A percentile compares a stretch with the other conserved stretches of the same genome.
Conservation (phyloP, 331 rosid genomes). For the Malus hybrid region DNA sequence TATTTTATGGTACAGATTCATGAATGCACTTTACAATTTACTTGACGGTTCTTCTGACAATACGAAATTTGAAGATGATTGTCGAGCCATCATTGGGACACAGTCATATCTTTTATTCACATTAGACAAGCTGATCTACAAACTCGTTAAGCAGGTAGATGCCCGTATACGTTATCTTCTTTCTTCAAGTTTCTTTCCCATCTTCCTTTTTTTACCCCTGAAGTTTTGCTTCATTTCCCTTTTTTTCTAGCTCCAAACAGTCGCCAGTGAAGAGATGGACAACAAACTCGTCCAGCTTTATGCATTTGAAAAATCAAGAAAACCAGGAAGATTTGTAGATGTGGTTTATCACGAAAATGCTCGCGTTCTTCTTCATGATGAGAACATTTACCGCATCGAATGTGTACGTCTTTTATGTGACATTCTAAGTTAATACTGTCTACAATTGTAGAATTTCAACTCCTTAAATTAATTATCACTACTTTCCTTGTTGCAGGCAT, state of each 20-base stretch:
- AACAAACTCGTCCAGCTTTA: slow-evolving; percentile 84
- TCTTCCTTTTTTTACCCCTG: slow-evolving; percentile 7
- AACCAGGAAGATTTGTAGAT: slow-evolving; percentile 69
- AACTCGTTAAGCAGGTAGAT: slow-evolving; percentile 87
- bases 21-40: slow-evolving; percentile 89
- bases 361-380: slow-evolving; percentile 93
- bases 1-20: slow-evolving; percentile 53
- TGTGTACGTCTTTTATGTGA: slow-evolving; percentile 45
- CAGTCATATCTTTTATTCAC: slow-evolving; percentile 93
- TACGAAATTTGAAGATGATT: slow-evolving; percentile 97
- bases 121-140: slow-evolving; percentile 92
- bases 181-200: not conserved
- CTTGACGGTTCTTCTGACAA: slow-evolving; percentile 97
- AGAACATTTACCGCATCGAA: slow-evolving; percentile 88
- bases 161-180: not conserved
- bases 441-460: not conserved
- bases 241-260: slow-evolving; percentile 69
- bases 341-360: slow-evolving; percentile 95
- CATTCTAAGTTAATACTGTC: not conserved
- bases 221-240: slow-evolving; percentile 7
- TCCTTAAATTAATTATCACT: slow-evolving; percentile 9
- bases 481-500: slow-evolving; percentile 40
- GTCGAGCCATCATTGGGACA: slow-evolving; percentile 95
- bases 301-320: slow-evolving; percentile 88
- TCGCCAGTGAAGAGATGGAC: slow-evolving; percentile 86